A percentile compares a stretch with the other conserved stretches of the same genome.
These are phyloP conservation scores for Penicillium sp. DNA, from an alignment of 2,329 filamentous ascomycete genomes.

Conservation along the genomic window DNA sequence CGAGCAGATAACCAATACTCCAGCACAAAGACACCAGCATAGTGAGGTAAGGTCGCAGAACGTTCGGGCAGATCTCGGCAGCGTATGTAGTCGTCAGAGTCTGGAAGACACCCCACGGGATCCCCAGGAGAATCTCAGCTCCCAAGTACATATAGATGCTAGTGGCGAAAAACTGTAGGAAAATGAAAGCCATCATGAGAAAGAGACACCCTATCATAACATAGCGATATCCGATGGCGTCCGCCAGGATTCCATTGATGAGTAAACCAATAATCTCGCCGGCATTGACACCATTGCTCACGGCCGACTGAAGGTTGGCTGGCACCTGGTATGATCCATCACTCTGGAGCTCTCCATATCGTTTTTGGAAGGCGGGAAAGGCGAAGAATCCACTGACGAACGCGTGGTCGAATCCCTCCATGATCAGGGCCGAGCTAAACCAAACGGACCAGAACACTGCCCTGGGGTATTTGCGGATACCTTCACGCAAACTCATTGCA, in stretches of 20 bases:
- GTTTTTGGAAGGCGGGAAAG: slow-evolving; percentile 27
- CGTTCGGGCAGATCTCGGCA: slow-evolving; percentile 17
- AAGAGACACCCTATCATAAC: slow-evolving; percentile 44
- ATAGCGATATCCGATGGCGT: slow-evolving; percentile 42
- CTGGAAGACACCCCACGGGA: slow-evolving; percentile 33
- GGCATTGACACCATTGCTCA: slow-evolving; percentile 26
- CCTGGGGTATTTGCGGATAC: slow-evolving; percentile 22
- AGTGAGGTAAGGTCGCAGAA: slow-evolving; percentile 26
- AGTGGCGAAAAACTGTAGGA: slow-evolving; percentile 50
- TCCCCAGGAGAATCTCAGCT: slow-evolving; percentile 46
- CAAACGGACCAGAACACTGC: slow-evolving; percentile 23
- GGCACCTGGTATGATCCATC: slow-evolving; percentile 24
- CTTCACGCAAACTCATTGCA: slow-evolving; percentile 13
- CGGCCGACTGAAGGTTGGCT: slow-evolving; percentile 27
- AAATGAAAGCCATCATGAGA: slow-evolving; percentile 45
- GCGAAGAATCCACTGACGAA: slow-evolving; percentile 31
- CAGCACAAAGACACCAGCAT: slow-evolving; percentile 38
- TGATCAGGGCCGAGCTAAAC: slow-evolving; percentile 22
- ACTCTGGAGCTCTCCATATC: slow-evolving; percentile 15
- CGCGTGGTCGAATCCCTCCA: slow-evolving; percentile 30
- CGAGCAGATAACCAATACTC: slow-evolving; percentile 21
- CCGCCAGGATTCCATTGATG: slow-evolving; percentile 22
- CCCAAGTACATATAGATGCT: slow-evolving; percentile 45
- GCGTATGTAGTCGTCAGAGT: slow-evolving; percentile 19
- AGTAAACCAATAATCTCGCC: slow-evolving; percentile 29